These are phyloP conservation scores for Hylodesmum podocarpum DNA, from an alignment of 306 rosid genomes.

Conservation along the genomic window DNA sequence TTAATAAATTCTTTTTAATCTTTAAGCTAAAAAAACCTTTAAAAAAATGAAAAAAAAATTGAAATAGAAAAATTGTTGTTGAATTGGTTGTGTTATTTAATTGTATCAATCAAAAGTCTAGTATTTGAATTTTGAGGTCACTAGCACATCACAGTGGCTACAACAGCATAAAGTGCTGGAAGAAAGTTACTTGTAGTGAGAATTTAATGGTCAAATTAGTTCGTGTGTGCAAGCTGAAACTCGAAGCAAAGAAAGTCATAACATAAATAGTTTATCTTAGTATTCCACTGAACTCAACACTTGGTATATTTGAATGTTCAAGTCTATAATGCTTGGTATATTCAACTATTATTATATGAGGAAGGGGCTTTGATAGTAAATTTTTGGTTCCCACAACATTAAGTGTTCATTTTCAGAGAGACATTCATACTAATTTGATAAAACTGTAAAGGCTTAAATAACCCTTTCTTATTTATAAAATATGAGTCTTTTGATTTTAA, in stretches of 20 bases:
- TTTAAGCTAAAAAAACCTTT: too few species aligned
- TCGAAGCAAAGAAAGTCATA: not conserved
- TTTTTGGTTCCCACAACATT: too few species aligned
- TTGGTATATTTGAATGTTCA: not conserved
- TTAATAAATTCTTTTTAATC: too few species aligned
- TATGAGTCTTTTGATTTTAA: too few species aligned
- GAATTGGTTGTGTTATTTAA: not conserved
- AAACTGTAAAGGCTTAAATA: too few species aligned
- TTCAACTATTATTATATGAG: not conserved
- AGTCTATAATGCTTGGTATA: not conserved
- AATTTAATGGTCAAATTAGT: not conserved
- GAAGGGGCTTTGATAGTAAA: too few species aligned
- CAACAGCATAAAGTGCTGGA: not conserved
- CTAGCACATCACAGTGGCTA: not conserved
- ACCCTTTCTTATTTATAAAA: too few species aligned
- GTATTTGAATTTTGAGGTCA: not conserved
- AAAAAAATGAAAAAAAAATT: too few species aligned
- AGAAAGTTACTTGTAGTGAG: not conserved
- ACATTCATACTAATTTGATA: too few species aligned
- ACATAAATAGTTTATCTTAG: not conserved
- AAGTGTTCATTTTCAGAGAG: too few species aligned
- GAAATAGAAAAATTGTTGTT: too few species aligned
- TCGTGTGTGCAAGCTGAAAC: not conserved
- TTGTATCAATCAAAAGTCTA: not conserved
- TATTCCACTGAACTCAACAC: not conserved